A percentile compares a stretch with the other conserved stretches of the same genome.
Evolutionary conservation across 306 rosid genomes (phyloP).

Genomic region (Lathyrus aphaca): DNA sequence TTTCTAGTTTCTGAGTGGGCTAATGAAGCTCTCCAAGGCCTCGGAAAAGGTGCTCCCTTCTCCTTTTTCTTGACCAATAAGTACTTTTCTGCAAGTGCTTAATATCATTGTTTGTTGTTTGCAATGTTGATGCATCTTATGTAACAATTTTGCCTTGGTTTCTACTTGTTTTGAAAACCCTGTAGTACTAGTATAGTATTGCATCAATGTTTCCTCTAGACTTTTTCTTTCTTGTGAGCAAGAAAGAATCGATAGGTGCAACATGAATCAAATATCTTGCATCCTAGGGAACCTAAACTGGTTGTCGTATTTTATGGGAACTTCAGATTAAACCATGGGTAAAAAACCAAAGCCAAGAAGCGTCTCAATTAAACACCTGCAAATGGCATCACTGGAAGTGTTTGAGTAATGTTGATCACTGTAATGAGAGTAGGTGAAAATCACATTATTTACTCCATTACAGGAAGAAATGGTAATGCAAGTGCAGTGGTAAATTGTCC

Average conservation of each 20-base stretch:
- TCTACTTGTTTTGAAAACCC: neutral
- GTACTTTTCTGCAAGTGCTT: no score
- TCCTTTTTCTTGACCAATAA: no score
- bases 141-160: neutral
- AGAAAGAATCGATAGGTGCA: neutral
- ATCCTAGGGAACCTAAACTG: constrained; percentile 24
- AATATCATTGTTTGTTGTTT: constrained; percentile 16
- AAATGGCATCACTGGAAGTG: constrained; percentile 6
- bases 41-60: no score
- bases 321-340: neutral
- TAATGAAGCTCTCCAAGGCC: no score
- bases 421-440: neutral
- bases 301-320: constrained; percentile 15
- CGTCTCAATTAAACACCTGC: neutral
- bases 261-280: constrained; percentile 10
- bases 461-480: neutral
- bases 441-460: constrained; percentile 1
- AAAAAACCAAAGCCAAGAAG: constrained; percentile 6
- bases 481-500: constrained; percentile 28
- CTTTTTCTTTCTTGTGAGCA: neutral
- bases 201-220: neutral
- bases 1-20: no score
- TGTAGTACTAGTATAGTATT: neutral
- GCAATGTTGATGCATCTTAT: no score
- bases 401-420: neutral